A percentile compares a stretch with the other conserved stretches of the same genome.
Conservation (phyloP, 495 filamentous ascomycete genomes). For the Apiosordaria backusii region DNA sequence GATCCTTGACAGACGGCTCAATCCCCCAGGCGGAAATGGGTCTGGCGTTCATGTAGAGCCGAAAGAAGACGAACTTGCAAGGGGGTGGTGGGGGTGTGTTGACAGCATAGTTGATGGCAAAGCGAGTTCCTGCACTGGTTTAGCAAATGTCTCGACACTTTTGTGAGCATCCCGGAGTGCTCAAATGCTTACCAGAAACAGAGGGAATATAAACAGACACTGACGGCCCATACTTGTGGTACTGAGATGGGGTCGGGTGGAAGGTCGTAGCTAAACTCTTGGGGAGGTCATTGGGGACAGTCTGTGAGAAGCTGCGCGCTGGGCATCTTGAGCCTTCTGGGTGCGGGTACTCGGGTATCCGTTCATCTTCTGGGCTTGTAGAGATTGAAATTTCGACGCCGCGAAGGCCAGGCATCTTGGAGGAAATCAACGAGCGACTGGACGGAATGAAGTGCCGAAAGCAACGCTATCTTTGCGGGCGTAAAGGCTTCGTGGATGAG, state of each 20-base stretch:
- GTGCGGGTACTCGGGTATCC: conserved; percentile 48
- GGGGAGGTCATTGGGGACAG: background rate
- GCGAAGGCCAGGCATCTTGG: conserved; percentile 45
- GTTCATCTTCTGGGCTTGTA: conserved; percentile 28
- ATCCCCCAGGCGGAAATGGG: conserved; percentile 48
- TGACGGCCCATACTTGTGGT: conserved; percentile 37
- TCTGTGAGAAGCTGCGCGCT: background rate
- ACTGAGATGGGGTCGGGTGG: conserved; percentile 11
- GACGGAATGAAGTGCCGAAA: background rate
- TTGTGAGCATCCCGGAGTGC: too few relatives aligned
- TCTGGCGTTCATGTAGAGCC: conserved; percentile 49
- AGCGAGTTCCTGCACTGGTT: conserved; percentile 38
- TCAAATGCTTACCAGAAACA: conserved; percentile 37
- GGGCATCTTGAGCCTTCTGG: conserved; percentile 45
- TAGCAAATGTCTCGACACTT: background rate
- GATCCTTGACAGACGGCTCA: conserved; percentile 25
- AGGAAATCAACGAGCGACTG: background rate
- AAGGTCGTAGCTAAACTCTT: conserved; percentile 22
- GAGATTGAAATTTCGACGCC: conserved; percentile 44
- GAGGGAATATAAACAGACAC: conserved; percentile 51
- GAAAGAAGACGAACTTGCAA: conserved; percentile 46
- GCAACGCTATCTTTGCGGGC: background rate
- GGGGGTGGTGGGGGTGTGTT: conserved; percentile 25
- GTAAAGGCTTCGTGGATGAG: background rate
- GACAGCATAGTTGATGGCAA: conserved; percentile 44